Base-by-base conservation (phyloP, 768 basidiomycete species). In the Phanerodontia chrysosporium region DNA sequence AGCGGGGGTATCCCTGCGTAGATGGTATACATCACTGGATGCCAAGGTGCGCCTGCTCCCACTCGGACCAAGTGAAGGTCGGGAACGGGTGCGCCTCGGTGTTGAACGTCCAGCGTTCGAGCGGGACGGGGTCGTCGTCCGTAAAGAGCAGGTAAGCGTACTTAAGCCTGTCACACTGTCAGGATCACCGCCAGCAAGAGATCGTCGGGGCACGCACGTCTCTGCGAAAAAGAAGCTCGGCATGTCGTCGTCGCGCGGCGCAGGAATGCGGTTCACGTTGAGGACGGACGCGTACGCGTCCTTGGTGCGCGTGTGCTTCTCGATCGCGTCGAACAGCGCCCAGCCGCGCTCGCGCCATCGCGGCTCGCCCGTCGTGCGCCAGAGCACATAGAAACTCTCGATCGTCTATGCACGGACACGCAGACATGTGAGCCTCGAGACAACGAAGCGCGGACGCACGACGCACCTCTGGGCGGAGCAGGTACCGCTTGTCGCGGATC, bases 1-100 rank as follows among this genome's bases (percentile, higher is more conserved):
- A 42, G 6, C 39, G 10, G 10, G 8, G 39, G 39, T 18, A 18
- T 48, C 46, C 32, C 32, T 35, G 32, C n/a, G n/a, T n/a, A n/a
- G n/a, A n/a, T n/a, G n/a, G n/a, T n/a, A n/a, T n/a, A 13, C 18
- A 18, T 18, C 25, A 48, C 8, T 25, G 39, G 18, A 61, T 61
- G 22, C 74, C 73, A 58, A 79, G 81, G 51, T 64, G 65, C 55
- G 72, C 65, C 60, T 74, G 80, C 69, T 89, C 84, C 64, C 74
- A 74, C 44, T 70, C 67, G 2, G 78, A 83, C 87, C 86, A 89
- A 49, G 76, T 65, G 65, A 90, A 86, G 30, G 89, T 76, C 9
- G 88, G 89, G 18, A 92, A 75, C 12, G 91, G 88, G 68, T 92
- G 92, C 4, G 90, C 92, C 70, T 80, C 80, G 16, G 80, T 81